A percentile compares a stretch with the other conserved stretches of the same genome.
These are phyloP conservation scores for Daldinia decipiens DNA, from an alignment of 495 filamentous ascomycete genomes.

Conservation along the genomic window DNA sequence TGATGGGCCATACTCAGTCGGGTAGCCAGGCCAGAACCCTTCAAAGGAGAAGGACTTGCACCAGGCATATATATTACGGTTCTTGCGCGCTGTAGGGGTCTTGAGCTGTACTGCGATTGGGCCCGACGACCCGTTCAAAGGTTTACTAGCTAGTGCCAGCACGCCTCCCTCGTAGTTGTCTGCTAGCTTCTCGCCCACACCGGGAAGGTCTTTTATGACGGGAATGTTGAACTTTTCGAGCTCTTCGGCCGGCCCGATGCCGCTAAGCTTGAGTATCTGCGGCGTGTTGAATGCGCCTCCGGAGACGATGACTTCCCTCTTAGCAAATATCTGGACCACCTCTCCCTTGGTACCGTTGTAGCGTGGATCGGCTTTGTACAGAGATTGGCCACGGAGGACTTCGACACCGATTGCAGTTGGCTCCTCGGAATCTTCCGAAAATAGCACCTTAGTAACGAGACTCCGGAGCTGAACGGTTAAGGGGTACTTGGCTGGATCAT, in stretches of 20 bases:
- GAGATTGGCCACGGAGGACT: conserved; percentile 52
- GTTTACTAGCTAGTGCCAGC: conserved; percentile 46
- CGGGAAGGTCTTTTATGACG: conserved; percentile 61
- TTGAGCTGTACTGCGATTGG: conserved; percentile 53
- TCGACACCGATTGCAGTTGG: conserved; percentile 59
- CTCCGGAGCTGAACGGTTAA: conserved; percentile 59
- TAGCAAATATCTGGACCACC: conserved; percentile 49
- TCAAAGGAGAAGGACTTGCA: conserved; percentile 58
- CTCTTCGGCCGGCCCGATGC: conserved; percentile 55
- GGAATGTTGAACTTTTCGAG: conserved; percentile 58
- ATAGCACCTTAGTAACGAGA: conserved; percentile 59
- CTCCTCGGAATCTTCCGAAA: conserved; percentile 42
- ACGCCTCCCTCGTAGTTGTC: conserved; percentile 64
- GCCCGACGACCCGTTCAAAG: conserved; percentile 47
- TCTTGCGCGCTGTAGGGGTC: conserved; percentile 55
- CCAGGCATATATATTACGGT: conserved; percentile 59
- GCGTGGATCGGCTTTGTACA: conserved; percentile 59
- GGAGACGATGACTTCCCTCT: conserved; percentile 65
- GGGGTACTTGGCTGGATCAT: conserved; percentile 56
- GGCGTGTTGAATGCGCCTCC: conserved; percentile 67
- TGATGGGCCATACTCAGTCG: conserved; percentile 53
- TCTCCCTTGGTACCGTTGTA: conserved; percentile 49
- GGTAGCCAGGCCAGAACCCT: conserved; percentile 62
- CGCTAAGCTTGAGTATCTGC: conserved; percentile 65
- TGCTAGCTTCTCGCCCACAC: conserved; percentile 67